A percentile compares a stretch with the other conserved stretches of the same genome.
These are phyloP conservation scores for Patellaria atrata DNA, from an alignment of 495 filamentous ascomycete genomes.

Conservation along the genomic window DNA sequence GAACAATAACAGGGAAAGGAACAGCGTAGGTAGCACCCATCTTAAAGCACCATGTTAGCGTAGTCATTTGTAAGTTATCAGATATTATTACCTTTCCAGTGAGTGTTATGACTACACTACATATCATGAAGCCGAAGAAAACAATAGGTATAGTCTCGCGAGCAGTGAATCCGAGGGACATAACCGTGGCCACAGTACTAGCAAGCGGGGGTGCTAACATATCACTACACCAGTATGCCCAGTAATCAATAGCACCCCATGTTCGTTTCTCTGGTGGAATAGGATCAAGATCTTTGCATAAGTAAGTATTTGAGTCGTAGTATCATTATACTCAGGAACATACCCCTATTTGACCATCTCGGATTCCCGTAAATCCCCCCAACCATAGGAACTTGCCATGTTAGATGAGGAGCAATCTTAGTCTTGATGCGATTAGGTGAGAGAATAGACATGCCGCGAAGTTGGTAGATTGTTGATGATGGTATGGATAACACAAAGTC, in stretches of 20 bases:
- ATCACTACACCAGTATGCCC: constrained; percentile 31
- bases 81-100: constrained; percentile 30
- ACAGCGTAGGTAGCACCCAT: constrained; percentile 75
- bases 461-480: too few relatives aligned
- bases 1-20: constrained; percentile 64
- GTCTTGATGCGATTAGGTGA: constrained; percentile 25
- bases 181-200: constrained; percentile 28
- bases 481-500: too few relatives aligned
- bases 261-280: constrained; percentile 30
- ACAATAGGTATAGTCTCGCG: constrained; percentile 35
- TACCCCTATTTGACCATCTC: constrained; percentile 33
- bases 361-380: constrained; percentile 30
- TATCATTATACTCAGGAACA: background rate
- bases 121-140: constrained; percentile 33
- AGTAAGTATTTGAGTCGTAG: background rate
- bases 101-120: constrained; percentile 31
- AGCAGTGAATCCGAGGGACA: constrained; percentile 35
- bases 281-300: constrained; percentile 32
- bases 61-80: background rate
- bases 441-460: constrained; percentile 28
- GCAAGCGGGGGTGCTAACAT: constrained; percentile 32
- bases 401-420: constrained; percentile 25
- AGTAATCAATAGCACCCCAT: constrained; percentile 31
- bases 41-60: constrained; percentile 13
- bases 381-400: constrained; percentile 26